Evolutionary conservation across 2,329 filamentous ascomycete genomes (phyloP).

Genomic region (Beauveria medogensis): DNA sequence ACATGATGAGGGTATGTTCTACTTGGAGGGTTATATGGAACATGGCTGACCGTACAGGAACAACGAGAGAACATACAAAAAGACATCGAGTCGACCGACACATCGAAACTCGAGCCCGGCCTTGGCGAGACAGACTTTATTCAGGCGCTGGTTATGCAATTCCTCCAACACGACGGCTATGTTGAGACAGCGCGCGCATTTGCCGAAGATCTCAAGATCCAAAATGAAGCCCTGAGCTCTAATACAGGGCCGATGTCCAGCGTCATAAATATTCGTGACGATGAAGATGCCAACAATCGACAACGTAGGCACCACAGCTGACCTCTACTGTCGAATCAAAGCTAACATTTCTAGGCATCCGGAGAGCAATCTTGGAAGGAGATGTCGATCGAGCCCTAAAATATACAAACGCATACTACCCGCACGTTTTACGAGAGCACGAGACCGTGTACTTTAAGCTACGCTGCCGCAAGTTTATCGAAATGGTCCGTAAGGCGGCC

Average conservation of each 20-base stretch:
- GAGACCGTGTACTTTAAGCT: constrained; percentile 82
- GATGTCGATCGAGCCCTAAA: constrained; percentile 89
- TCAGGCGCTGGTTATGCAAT: constrained; percentile 75
- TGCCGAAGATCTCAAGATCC: constrained; percentile 67
- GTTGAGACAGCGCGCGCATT: constrained; percentile 89
- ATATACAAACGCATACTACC: constrained; percentile 70
- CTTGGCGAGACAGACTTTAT: constrained; percentile 70
- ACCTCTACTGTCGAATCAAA: too few species aligned
- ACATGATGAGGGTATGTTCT: constrained; percentile 62
- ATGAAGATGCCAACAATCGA: constrained; percentile 76
- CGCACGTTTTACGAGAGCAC: constrained; percentile 69
- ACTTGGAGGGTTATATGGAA: neutral
- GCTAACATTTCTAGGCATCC: constrained; percentile 55
- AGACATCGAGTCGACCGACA: constrained; percentile 51
- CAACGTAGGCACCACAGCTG: constrained; percentile 55
- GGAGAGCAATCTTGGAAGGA: constrained; percentile 78
- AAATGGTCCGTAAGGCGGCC: constrained; percentile 75
- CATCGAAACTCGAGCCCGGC: constrained; percentile 52
- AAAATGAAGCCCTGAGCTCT: constrained; percentile 61
- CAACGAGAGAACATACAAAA: constrained; percentile 51
- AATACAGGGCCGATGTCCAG: constrained; percentile 44
- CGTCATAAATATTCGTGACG: constrained; percentile 64
- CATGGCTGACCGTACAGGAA: constrained; percentile 31
- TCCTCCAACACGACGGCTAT: constrained; percentile 89
- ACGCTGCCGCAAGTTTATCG: constrained; percentile 85